Base-by-base conservation (phyloP, 345 rosid species). In the Carallia pectinifolia region DNA sequence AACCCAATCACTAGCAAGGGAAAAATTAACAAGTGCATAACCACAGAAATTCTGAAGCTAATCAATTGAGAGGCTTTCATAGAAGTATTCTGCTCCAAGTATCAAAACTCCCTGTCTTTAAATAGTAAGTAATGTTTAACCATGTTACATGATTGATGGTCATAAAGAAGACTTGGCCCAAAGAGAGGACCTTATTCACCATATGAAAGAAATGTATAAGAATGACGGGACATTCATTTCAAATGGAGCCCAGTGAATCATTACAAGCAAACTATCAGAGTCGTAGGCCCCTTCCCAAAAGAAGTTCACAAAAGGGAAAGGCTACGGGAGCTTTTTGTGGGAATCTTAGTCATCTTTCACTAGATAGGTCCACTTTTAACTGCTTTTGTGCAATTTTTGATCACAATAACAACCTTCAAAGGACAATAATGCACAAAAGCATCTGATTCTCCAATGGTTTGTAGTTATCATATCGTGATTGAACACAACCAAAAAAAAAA, bases 341-440 rank as follows among this genome's bases (percentile, higher is more conserved):
- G 37, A 48, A 13, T 27, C 56, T 15, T 19, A 33, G 53, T 23
- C 61, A 66, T 67, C 53, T 40, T 68, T 40, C 56, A 68, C 4
- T 55, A 27, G 8, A 16, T 18, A 19, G 44, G 60, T n/a, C 15
- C 37, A 66, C 29, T 29, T 7, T 29, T 7, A 37, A 0, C 8
- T 12, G 29, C 30, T 30, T 16, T 4, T 23, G 23, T 23, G 23
- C 56, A 64, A 52, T 9, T 19, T 33, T 53, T 33, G 10, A n/a
- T 53, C 9, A n/a, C 48, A 34, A 50, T 8, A 31, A 8, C 30
- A 3, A 23, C 23, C 23, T 23, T 23, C 23, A 23, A 7, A 2
- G 7, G 36, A 39, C 23, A 38, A 6, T 17, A 1, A 66, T n/a
- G 34, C 31, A n/a, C 38, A 17, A 33, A 47, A 64, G 37, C 58